These are phyloP conservation scores for Mycena venus DNA, from an alignment of 768 basidiomycete genomes.

Conservation along the genomic window DNA sequence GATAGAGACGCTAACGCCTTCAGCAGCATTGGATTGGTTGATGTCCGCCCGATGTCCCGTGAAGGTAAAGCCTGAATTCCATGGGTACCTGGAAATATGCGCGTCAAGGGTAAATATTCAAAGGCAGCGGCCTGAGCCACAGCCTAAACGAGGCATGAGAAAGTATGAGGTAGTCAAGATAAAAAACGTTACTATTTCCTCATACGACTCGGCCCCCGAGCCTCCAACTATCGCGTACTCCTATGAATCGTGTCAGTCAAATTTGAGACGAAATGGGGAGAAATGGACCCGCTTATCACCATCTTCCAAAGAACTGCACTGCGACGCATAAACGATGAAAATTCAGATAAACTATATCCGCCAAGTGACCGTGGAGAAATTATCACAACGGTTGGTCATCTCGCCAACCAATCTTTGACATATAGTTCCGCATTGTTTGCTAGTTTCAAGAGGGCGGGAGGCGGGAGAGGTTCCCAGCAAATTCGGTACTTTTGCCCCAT, in stretches of 20 bases:
- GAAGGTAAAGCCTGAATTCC: background rate
- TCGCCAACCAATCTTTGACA: background rate
- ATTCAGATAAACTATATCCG: background rate
- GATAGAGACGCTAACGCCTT: too few relatives aligned
- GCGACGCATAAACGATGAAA: constrained; percentile 11
- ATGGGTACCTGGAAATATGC: background rate
- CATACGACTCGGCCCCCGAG: background rate
- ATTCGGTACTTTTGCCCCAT: too few relatives aligned
- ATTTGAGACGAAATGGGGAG: too few relatives aligned
- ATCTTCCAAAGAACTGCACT: constrained; percentile 1
- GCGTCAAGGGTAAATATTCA: too few relatives aligned
- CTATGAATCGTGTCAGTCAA: too few relatives aligned
- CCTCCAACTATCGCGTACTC: background rate
- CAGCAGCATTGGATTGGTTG: background rate
- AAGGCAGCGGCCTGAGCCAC: too few relatives aligned
- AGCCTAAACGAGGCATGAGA: background rate
- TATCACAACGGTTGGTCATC: background rate
- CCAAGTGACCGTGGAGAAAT: background rate
- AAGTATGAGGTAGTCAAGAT: background rate
- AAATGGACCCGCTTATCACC: background rate
- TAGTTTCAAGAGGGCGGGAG: background rate
- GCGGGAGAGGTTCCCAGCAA: background rate
- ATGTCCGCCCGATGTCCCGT: background rate
- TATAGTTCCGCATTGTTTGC: background rate
- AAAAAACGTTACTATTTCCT: background rate